Base-by-base conservation (phyloP, 2,329 filamentous ascomycete genomes). In the Ophiocordyceps polyrhachis-furcata region DNA sequence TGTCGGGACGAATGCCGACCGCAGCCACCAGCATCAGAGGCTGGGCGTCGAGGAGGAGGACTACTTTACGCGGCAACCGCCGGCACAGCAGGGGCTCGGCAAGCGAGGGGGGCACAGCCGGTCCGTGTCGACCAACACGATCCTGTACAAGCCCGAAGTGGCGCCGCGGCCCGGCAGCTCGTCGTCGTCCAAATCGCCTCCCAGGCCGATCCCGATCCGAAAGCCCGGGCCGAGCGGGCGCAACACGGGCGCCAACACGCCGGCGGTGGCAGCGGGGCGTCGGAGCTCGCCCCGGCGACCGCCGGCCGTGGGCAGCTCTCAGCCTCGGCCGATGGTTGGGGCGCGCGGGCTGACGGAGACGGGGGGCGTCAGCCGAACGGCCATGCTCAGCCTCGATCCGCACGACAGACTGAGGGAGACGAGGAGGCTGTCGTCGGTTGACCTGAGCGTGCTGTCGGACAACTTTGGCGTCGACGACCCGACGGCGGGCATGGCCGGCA, bases 41-140 rank as follows among this genome's bases (percentile, higher is more conserved):
- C 49, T 49, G 46, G 53, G 48, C 15, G 53, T 56, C 20, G 59
- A 59, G 12, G 58, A 57, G 25, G 62, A 65, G 9, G 70, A 71
- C 47, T 76, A 76, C 52, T 79, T 78, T 50, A 67, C 64, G 2
- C 72, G 71, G 2, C 69, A 73, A 0, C 60, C 65, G 21, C 62
- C 63, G 2, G 57, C 63, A 12, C 62, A 64, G 5, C 65, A 67
- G 42, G 60, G 58, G 62, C 45, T 20, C 23, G 49, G 58, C 38
- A 61, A 63, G 44, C 59, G 64, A 41, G 64, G 61, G 1, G 55
- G 67, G 5, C 87, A 94, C 54, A 72, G 65, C 45, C 80, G 87
- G 35, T 87, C 85, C 13, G 59, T 81, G 4, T 94, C 88, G 0
- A 82, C 78, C 19, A 85, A 80, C 52, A 94, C 88, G 0, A 87